Percentiles rank a stretch among this genome's conserved stretches.
phyloP scores from a whole-genome alignment of 2,329 filamentous ascomycete species.

The Microascus cirrosus region DNA sequence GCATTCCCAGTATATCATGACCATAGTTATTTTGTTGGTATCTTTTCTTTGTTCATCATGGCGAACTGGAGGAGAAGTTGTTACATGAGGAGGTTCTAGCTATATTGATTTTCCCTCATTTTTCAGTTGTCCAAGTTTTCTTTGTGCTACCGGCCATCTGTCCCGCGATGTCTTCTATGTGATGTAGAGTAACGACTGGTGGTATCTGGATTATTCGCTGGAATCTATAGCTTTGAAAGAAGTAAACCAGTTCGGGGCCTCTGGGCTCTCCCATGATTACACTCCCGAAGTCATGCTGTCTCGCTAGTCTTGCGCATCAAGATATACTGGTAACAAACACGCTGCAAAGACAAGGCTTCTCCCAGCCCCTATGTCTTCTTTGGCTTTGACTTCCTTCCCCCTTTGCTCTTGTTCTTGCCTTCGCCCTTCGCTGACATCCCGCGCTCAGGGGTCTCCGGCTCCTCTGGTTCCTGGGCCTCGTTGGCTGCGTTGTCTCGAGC shows the following conservation, averaged over 20 bases:
- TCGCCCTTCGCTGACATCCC: background rate
- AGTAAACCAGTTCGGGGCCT: background rate
- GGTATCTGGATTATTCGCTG: background rate
- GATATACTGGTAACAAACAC: background rate
- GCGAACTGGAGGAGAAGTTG: background rate
- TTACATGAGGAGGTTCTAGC: background rate
- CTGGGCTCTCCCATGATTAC: background rate
- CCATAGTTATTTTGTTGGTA: background rate
- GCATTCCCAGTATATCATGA: background rate
- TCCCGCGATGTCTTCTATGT: background rate
- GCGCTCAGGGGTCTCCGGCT: too few relatives aligned
- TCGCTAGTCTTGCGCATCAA: background rate
- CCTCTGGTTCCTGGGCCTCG: too few relatives aligned
- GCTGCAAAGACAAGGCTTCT: background rate
- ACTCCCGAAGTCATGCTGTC: background rate
- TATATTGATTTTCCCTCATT: background rate
- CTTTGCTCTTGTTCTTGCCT: background rate
- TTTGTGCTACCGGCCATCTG: background rate
- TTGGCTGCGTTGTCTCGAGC: too few relatives aligned
- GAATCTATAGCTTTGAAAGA: background rate
- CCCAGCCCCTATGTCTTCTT: background rate
- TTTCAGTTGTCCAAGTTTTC: background rate
- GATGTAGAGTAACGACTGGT: background rate
- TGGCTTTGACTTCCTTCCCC: background rate
- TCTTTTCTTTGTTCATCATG: background rate